phyloP scores from a whole-genome alignment of 2,329 filamentous ascomycete genomes.

The Colletotrichum lini region DNA sequence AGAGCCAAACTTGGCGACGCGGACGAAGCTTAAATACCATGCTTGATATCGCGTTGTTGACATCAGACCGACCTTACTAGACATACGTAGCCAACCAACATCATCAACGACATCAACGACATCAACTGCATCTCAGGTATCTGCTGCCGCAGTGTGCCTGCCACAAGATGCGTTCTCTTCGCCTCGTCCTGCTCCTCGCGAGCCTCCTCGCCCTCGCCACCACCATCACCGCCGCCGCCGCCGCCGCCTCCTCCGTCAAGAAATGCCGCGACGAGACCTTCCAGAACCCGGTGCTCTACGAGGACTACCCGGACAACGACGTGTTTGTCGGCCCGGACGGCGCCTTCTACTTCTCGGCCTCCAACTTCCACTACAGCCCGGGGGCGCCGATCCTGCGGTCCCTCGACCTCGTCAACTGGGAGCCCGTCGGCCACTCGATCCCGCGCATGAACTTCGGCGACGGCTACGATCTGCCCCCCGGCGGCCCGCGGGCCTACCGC shows the following conservation, averaged over 20 bases:
- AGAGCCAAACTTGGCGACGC: neutral
- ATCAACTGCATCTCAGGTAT: neutral
- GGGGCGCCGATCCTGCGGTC: constrained; percentile 70
- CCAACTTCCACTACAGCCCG: constrained; percentile 69
- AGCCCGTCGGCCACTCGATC: constrained; percentile 61
- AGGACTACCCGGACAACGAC: constrained; percentile 70
- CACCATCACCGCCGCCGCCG: neutral
- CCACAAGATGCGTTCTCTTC: neutral
- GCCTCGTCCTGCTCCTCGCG: neutral
- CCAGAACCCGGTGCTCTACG: constrained; percentile 68
- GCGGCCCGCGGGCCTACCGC: constrained; percentile 61
- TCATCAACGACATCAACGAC: neutral
- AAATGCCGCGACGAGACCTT: constrained; percentile 48
- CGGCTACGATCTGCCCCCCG: constrained; percentile 61
- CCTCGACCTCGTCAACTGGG: constrained; percentile 68
- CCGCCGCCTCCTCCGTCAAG: neutral
- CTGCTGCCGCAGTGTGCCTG: neutral
- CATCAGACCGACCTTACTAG: neutral
- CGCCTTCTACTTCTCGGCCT: constrained; percentile 69
- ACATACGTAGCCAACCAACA: neutral
- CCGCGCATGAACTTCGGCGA: constrained; percentile 61
- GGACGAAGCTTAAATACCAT: neutral
- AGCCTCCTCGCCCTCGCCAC: neutral
- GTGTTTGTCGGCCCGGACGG: constrained; percentile 64
- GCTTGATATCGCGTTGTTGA: neutral